phyloP scores from a whole-genome alignment of 2,329 filamentous ascomycete species.

The Aspergillus sp. region DNA sequence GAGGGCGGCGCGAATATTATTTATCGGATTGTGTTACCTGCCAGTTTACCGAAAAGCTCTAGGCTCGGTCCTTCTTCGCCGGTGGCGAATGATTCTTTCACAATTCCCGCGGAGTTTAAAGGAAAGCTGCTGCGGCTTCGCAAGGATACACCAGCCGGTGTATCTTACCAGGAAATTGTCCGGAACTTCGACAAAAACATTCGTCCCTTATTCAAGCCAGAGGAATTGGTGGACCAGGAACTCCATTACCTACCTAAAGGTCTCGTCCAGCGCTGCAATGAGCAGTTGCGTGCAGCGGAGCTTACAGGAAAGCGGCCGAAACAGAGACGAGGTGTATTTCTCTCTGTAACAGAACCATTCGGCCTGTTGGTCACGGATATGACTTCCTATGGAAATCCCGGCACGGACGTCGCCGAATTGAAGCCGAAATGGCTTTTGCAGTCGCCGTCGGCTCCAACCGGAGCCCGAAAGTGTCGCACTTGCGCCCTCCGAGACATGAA shows the following conservation, averaged over 20 bases:
- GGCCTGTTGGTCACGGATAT: conserved; percentile 78
- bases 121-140: conserved; percentile 65
- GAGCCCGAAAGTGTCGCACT: conserved; percentile 71
- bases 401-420: conserved; percentile 65
- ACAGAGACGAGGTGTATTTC: conserved; percentile 56
- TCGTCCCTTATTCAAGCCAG: conserved; percentile 58
- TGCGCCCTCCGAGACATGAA: conserved; percentile 66
- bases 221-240: conserved; percentile 61
- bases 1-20: conserved; percentile 81
- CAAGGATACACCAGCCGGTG: conserved; percentile 59
- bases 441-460: conserved; percentile 70
- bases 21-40: conserved; percentile 60
- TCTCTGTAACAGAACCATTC: conserved; percentile 60
- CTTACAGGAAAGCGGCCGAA: conserved; percentile 46
- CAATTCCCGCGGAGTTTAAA: conserved; percentile 29
- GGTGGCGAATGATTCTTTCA: conserved; percentile 23
- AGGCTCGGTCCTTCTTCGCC: conserved; percentile 29
- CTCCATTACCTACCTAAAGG: conserved; percentile 55
- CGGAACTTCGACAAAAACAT: conserved; percentile 50
- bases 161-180: conserved; percentile 55
- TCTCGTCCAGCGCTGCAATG: conserved; percentile 57
- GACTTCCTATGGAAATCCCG: conserved; percentile 51
- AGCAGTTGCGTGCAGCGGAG: conserved; percentile 57
- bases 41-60: conserved; percentile 28
- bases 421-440: conserved; percentile 86